These are phyloP conservation scores for Aureobasidium sp. DNA, from an alignment of 2,329 filamentous ascomycete species.

Conservation along the genomic window DNA sequence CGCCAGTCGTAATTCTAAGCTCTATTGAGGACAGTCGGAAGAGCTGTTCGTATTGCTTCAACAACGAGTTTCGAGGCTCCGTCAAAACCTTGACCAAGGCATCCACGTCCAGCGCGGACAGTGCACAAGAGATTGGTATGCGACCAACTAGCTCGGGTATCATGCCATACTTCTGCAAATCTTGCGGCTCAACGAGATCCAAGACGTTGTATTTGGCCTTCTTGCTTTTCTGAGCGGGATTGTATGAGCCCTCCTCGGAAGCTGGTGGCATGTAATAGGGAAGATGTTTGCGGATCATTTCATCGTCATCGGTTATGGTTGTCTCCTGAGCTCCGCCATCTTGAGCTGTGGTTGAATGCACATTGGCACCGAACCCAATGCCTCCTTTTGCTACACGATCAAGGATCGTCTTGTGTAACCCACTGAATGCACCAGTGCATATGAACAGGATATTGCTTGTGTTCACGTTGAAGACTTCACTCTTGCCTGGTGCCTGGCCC, in stretches of 20 bases:
- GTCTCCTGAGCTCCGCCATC: constrained; percentile 49
- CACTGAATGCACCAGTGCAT: constrained; percentile 91
- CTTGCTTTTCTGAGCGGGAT: constrained; percentile 61
- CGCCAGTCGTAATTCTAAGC: constrained; percentile 73
- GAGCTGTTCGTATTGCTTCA: constrained; percentile 81
- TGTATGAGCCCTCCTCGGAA: constrained; percentile 38
- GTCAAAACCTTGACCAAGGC: constrained; percentile 80
- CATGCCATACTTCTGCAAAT: constrained; percentile 58
- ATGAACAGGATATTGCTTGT: constrained; percentile 98
- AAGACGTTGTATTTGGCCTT: constrained; percentile 68
- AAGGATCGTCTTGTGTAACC: constrained; percentile 78
- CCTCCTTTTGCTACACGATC: constrained; percentile 79
- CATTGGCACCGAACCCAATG: constrained; percentile 84
- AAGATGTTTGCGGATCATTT: constrained; percentile 38
- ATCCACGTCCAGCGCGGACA: constrained; percentile 64
- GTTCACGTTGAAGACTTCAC: constrained; percentile 65
- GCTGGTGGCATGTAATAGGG: constrained; percentile 44
- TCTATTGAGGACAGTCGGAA: constrained; percentile 74
- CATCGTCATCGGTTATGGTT: constrained; percentile 53
- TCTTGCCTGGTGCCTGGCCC: constrained; percentile 37
- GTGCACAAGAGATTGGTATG: constrained; percentile 79
- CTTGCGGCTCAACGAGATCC: constrained; percentile 67
- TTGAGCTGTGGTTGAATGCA: constrained; percentile 50
- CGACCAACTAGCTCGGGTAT: constrained; percentile 96
- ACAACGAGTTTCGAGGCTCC: constrained; percentile 80